Evolutionary conservation across 208 protist genomes (phyloP).

Genomic region (Leptomonas seymouri): DNA sequence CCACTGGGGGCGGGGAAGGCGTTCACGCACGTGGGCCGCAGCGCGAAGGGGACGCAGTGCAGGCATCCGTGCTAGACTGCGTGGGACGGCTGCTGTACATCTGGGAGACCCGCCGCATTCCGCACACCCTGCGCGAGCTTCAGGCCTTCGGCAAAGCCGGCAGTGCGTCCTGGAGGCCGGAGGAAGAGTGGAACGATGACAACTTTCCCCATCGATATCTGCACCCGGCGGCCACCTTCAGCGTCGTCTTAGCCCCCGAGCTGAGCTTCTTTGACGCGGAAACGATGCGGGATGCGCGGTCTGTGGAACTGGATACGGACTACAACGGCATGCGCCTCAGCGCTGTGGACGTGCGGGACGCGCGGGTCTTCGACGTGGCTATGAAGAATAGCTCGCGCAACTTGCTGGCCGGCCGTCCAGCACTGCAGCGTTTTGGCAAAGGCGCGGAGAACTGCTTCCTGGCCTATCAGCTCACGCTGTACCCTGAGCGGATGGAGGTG

Average conservation of each 20-base stretch:
- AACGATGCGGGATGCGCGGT: slow-evolving; percentile 50
- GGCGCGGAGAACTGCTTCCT: slow-evolving; percentile 64
- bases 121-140: slow-evolving; percentile 57
- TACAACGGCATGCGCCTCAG: slow-evolving; percentile 76
- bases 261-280: slow-evolving; percentile 53
- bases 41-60: slow-evolving; percentile 23
- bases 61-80: slow-evolving; percentile 53
- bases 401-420: slow-evolving; percentile 61
- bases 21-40: too few relatives aligned
- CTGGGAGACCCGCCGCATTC: slow-evolving; percentile 77
- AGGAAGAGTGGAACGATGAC: slow-evolving; percentile 80
- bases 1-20: too few relatives aligned
- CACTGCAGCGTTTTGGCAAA: slow-evolving; percentile 61
- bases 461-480: slow-evolving; percentile 78
- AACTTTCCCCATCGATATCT: slow-evolving; percentile 87
- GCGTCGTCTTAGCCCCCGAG: slow-evolving; percentile 45
- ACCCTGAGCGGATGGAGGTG: slow-evolving; percentile 64
- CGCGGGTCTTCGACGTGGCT: slow-evolving; percentile 79
- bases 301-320: slow-evolving; percentile 61
- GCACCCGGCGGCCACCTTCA: slow-evolving; percentile 70
- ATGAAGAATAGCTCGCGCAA: slow-evolving; percentile 77
- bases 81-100: slow-evolving; percentile 69
- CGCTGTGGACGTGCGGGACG: slow-evolving; percentile 57
- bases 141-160: slow-evolving; percentile 11
- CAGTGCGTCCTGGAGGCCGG: slow-evolving; percentile 10